phyloP scores from a whole-genome alignment of 257 asterid species.

The Marsdenia floribunda region DNA sequence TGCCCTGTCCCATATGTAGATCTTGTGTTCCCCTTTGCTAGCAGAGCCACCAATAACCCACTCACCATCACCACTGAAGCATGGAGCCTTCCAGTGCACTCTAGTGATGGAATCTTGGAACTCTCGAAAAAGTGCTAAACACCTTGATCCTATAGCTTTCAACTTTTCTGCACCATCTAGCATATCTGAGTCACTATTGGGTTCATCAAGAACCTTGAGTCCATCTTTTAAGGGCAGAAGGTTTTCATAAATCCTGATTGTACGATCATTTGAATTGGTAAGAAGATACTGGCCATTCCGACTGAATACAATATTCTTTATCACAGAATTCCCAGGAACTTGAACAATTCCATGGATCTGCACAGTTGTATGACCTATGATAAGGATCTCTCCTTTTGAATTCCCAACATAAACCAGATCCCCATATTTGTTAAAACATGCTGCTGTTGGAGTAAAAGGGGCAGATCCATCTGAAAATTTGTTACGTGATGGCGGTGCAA shows the following conservation, averaged over 20 bases:
- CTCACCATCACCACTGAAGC: conserved; percentile 95
- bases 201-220: conserved; percentile 41
- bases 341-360: conserved; percentile 55
- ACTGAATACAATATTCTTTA: conserved; percentile 80
- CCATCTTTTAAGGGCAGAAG: conserved; percentile 68
- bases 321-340: conserved; percentile 62
- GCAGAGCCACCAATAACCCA: conserved; percentile 97
- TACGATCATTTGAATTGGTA: conserved; percentile 81
- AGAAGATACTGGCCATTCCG: conserved; percentile 75
- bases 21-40: conserved; percentile 94
- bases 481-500: conserved; percentile 48
- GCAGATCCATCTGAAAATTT: conserved; percentile 78
- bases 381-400: conserved; percentile 82
- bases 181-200: conserved; percentile 28
- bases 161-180: conserved; percentile 55
- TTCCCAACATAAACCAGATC: conserved; percentile 85
- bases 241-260: conserved; percentile 68
- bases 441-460: conserved; percentile 79
- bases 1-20: conserved; percentile 90
- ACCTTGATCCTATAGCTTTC: conserved; percentile 63
- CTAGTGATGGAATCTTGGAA: conserved; percentile 84
- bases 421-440: conserved; percentile 78
- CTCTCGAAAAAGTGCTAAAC: conserved; percentile 61
- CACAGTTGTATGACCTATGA: conserved; percentile 47
- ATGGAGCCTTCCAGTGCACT: conserved; percentile 94